Evolutionary conservation across 352 stramenopile species (phyloP).

Genomic region (Phytophthora pisi): DNA sequence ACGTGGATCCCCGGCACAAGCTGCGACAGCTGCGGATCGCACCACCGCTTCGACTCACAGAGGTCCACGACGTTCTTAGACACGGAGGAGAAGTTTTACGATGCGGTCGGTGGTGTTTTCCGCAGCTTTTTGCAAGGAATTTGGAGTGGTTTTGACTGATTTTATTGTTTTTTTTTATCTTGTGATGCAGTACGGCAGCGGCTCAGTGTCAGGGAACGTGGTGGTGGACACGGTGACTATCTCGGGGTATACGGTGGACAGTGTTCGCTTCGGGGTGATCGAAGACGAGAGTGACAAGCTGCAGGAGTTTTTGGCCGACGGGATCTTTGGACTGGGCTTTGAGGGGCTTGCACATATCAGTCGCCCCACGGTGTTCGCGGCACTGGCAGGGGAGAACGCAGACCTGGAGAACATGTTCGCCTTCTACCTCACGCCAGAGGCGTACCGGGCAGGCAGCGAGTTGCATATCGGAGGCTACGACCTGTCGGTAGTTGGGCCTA

Average conservation of each 20-base stretch:
- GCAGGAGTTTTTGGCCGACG: slow-evolving; percentile 86
- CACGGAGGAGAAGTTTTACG: slow-evolving; percentile 78
- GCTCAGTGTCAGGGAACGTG: slow-evolving; percentile 77
- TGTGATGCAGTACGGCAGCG: slow-evolving; percentile 69
- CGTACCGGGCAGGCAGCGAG: slow-evolving; percentile 70
- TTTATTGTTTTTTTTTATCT: slow-evolving; percentile 6
- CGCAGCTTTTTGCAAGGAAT: slow-evolving; percentile 8
- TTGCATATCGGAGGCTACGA: slow-evolving; percentile 88
- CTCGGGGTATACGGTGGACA: slow-evolving; percentile 69
- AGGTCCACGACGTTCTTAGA: slow-evolving; percentile 73
- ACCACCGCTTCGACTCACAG: slow-evolving; percentile 58
- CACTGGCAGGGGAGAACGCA: slow-evolving; percentile 65
- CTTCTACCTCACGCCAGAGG: slow-evolving; percentile 86
- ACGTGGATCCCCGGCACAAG: slow-evolving; percentile 73
- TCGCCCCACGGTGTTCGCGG: slow-evolving; percentile 81
- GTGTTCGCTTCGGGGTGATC: slow-evolving; percentile 81
- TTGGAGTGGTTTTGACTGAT: slow-evolving; percentile 9
- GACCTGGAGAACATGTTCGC: slow-evolving; percentile 88
- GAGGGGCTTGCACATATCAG: slow-evolving; percentile 88
- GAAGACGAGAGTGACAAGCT: slow-evolving; percentile 70
- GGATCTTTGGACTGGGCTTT: slow-evolving; percentile 88
- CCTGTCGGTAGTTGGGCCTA: slow-evolving; percentile 75
- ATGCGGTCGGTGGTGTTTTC: slow-evolving; percentile 39
- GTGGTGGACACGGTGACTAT: slow-evolving; percentile 77
- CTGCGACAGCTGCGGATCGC: slow-evolving; percentile 57